Percentiles rank a stretch among this genome's conserved stretches.
Evolutionary conservation across 805 yeast species (phyloP).

Genomic region (Myxozyma monticola): DNA sequence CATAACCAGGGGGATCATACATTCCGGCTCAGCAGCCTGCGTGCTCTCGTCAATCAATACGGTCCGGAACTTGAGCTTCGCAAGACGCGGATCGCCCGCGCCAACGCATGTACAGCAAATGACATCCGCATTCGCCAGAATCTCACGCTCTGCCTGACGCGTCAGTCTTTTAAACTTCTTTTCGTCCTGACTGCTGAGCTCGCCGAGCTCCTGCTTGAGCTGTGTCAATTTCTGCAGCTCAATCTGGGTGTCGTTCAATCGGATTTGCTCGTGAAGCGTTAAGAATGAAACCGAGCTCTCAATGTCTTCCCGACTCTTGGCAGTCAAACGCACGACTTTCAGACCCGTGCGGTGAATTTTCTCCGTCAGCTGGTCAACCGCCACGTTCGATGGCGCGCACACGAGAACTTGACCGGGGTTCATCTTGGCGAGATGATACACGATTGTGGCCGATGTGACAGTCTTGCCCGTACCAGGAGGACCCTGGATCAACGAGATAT

Average conservation of each 20-base stretch:
- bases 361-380: slow-evolving; percentile 84
- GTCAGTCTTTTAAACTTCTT: slow-evolving; percentile 46
- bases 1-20: slow-evolving; percentile 81
- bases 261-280: slow-evolving; percentile 58
- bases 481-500: slow-evolving; percentile 83
- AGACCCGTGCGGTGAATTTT: slow-evolving; percentile 71
- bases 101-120: slow-evolving; percentile 92
- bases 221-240: slow-evolving; percentile 59
- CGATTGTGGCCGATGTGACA: slow-evolving; percentile 85
- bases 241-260: slow-evolving; percentile 41
- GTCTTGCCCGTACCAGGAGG: slow-evolving; percentile 98
- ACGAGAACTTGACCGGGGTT: slow-evolving; percentile 70
- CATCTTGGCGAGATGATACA: slow-evolving; percentile 67
- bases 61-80: slow-evolving; percentile 59
- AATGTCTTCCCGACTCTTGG: slow-evolving; percentile 77
- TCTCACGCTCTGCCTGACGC: slow-evolving; percentile 50
- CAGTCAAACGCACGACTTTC: slow-evolving; percentile 73
- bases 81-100: slow-evolving; percentile 75
- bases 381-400: slow-evolving; percentile 95
- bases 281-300: slow-evolving; percentile 61
- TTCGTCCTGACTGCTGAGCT: slow-evolving; percentile 58
- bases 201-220: slow-evolving; percentile 67
- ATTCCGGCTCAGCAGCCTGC: slow-evolving; percentile 91
- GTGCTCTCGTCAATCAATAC: slow-evolving; percentile 91
- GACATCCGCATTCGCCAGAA: slow-evolving; percentile 64